Evolutionary conservation across 441 rosid genomes (phyloP).

Genomic region (Geranium incanum): DNA sequence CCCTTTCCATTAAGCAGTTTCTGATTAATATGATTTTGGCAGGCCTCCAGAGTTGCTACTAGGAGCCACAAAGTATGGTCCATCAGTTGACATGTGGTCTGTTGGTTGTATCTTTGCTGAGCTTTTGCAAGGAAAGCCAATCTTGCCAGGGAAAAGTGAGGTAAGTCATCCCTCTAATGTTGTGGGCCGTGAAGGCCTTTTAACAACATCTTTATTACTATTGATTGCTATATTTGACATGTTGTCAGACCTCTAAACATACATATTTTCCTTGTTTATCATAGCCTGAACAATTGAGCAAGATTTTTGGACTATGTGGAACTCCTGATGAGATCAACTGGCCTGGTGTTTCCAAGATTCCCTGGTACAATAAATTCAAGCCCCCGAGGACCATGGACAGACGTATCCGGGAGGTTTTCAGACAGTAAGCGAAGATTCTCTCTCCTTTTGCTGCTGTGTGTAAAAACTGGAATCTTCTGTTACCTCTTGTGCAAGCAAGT

Average conservation of each 20-base stretch:
- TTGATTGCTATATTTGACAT: not conserved
- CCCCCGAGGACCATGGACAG: slow-evolving; percentile 74
- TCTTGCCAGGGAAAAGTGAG: slow-evolving; percentile 89
- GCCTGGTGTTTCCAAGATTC: slow-evolving; percentile 90
- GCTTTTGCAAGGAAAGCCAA: slow-evolving; percentile 80
- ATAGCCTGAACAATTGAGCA: slow-evolving; percentile 84
- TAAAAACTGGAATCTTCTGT: not conserved
- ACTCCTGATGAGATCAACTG: slow-evolving; percentile 83
- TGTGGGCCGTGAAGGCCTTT: not conserved
- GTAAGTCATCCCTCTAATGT: slow-evolving; percentile 24
- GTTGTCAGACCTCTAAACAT: not conserved
- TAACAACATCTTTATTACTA: not conserved
- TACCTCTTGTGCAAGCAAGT: not conserved
- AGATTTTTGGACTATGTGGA: slow-evolving; percentile 92
- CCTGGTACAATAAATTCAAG: slow-evolving; percentile 85
- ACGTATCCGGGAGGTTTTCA: slow-evolving; percentile 76
- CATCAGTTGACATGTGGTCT: slow-evolving; percentile 99
- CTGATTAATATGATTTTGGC: slow-evolving; percentile 18
- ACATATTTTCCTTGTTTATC: slow-evolving; percentile 16
- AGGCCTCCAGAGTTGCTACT: slow-evolving; percentile 97
- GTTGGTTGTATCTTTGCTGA: slow-evolving; percentile 98
- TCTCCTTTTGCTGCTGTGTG: not conserved
- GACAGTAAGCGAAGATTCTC: slow-evolving; percentile 53
- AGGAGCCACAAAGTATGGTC: slow-evolving; percentile 94
- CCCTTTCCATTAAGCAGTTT: not conserved